Evolutionary conservation across 1,284 basidiomycete species (phyloP), one percentile per base, ranked within the genome.

Genomic region (Chondrostereum purpureum): DNA sequence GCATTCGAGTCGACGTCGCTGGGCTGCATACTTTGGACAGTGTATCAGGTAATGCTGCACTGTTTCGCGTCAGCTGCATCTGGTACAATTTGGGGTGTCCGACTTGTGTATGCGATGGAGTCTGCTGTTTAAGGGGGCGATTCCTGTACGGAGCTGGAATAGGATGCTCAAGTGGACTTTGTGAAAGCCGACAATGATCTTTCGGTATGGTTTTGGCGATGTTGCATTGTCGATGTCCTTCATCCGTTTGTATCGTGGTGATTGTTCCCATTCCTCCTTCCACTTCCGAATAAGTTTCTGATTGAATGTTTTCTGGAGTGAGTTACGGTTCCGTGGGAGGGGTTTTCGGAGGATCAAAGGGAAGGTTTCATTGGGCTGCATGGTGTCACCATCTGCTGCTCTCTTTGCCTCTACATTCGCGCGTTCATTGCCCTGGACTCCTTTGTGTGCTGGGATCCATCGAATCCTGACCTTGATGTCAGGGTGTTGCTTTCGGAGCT

Each of bases 381-480:
- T 52, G 11, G 47, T 39, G 5, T 42, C 41, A 2, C 55, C 56
- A 24, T 27, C 21, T 4, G 59, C 58, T 24, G 58, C 60, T 21
- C 46, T 22, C 42, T 64, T 63, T 1, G 62, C 63, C 36, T 50
- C 50, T 35, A 27, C 19, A 47, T 65, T 61, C 4, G 51, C 59
- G 22, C 4, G 18, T 39, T 62, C 55, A 27, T 63, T 63, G 0
- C 61, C 54, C 16, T 42, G 18, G 3, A 59, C 48, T 1, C 47
- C 53, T 6, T 39, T 42, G 47, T 61, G 59, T 3, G 52, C 58
- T 31, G 59, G 49, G 3, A 59, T 53, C 60, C 59, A 63, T 5
- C 35, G 16, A 4, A 60, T 17, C 1, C 14, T n/a, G 1, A 57
- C 39, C 13, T 35, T 37, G 16, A 39, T 39, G 3, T 42, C 12